A percentile compares a stretch with the other conserved stretches of the same genome.
These are phyloP conservation scores for Spinacia oleracea DNA, from an alignment of 179 eudicot species.

Conservation along the genomic window DNA sequence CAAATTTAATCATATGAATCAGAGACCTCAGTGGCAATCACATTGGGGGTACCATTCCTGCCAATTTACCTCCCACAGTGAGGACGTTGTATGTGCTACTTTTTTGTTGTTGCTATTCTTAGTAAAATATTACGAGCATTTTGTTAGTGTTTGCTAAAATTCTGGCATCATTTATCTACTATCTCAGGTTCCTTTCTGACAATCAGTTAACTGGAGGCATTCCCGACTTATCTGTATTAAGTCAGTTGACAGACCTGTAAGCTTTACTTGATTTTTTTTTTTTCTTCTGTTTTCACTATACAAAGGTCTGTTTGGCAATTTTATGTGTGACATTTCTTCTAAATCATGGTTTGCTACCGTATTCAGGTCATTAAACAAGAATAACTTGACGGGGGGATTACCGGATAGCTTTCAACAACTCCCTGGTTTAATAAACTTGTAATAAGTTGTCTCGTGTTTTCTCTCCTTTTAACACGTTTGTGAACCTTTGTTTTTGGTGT, in stretches of 20 bases:
- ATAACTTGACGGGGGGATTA: constrained; percentile 72
- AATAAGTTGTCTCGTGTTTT: constrained; percentile 21
- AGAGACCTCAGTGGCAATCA: constrained; percentile 81
- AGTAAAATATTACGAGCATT: neutral
- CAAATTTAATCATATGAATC: constrained; percentile 25
- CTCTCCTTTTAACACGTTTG: neutral
- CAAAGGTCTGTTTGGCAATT: neutral
- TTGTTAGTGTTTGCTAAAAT: neutral
- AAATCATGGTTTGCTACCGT: neutral
- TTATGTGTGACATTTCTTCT: constrained; percentile 8
- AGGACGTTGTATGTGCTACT: constrained; percentile 63
- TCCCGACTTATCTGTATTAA: constrained; percentile 72
- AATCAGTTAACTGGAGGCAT: constrained; percentile 82
- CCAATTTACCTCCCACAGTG: constrained; percentile 75
- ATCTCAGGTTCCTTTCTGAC: constrained; percentile 75
- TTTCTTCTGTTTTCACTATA: neutral
- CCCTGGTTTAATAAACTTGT: constrained; percentile 70
- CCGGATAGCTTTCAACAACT: constrained; percentile 81
- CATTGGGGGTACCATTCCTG: constrained; percentile 92
- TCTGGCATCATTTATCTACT: constrained; percentile 7
- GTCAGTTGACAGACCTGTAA: constrained; percentile 76
- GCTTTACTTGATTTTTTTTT: constrained; percentile 25
- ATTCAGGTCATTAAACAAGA: constrained; percentile 76
- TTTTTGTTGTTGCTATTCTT: constrained; percentile 1
- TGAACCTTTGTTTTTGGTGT: neutral